Evolutionary conservation across 495 filamentous ascomycete genomes (phyloP).

Genomic region (Daldinia loculata): DNA sequence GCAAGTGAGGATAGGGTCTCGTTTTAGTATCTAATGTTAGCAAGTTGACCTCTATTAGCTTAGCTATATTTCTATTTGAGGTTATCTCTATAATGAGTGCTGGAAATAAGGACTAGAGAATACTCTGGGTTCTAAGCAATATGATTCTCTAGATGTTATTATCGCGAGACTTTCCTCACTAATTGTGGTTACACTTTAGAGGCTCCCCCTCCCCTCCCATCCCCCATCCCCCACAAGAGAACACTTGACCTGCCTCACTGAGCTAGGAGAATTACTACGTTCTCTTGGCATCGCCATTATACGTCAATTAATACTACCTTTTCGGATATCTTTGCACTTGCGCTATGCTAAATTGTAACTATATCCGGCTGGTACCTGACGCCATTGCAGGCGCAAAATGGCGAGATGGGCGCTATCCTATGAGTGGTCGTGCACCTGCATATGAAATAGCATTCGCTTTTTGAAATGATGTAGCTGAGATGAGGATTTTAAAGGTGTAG

Average conservation of each 20-base stretch:
- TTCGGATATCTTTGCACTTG: background rate
- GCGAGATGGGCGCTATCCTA: background rate
- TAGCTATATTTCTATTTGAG: background rate
- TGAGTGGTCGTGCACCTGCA: background rate
- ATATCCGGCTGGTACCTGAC: constrained; percentile 5
- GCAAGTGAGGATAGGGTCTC: background rate
- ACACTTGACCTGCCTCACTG: constrained; percentile 24
- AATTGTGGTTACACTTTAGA: background rate
- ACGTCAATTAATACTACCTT: background rate
- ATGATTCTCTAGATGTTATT: background rate
- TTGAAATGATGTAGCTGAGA: background rate
- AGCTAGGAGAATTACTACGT: constrained; percentile 22
- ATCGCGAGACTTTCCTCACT: too few relatives aligned
- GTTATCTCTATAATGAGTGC: background rate
- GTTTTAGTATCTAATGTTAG: background rate
- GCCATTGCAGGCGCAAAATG: constrained; percentile 16
- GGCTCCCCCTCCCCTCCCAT: constrained; percentile 17
- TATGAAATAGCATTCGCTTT: background rate
- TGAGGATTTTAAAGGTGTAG: background rate
- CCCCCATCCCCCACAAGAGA: constrained; percentile 5
- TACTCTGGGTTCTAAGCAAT: background rate
- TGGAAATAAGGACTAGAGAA: background rate
- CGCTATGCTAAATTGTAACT: background rate
- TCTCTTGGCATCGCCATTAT: constrained; percentile 18
- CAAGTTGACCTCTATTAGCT: background rate